Percentiles rank a stretch among this genome's conserved stretches.
These are phyloP conservation scores for Obelidium mucronatum DNA, from an alignment of 192 early-diverging fungal species.

Conservation along the genomic window DNA sequence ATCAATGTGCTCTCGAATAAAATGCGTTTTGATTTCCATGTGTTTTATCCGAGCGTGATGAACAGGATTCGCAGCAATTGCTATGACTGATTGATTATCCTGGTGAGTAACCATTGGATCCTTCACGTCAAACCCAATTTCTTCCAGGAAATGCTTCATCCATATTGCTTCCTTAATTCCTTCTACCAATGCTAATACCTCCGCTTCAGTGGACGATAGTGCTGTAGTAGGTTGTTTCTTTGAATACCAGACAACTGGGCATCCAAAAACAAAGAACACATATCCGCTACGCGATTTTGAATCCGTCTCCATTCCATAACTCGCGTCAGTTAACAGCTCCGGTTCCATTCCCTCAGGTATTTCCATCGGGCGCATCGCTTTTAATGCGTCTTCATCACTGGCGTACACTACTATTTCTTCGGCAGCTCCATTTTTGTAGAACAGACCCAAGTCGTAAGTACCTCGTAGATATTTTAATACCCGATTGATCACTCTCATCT, in stretches of 20 bases:
- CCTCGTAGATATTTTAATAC: neutral
- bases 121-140: conserved; percentile 1
- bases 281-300: conserved; percentile 21
- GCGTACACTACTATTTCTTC: neutral
- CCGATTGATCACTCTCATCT: neutral
- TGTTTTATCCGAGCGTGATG: conserved; percentile 47
- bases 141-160: conserved; percentile 7
- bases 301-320: conserved; percentile 20
- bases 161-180: conserved; percentile 22
- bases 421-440: neutral
- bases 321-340: conserved; percentile 5
- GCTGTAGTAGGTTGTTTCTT: conserved; percentile 30
- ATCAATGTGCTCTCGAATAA: conserved; percentile 42
- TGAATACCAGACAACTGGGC: neutral
- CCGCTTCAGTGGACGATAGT: conserved; percentile 38
- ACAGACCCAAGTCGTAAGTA: neutral
- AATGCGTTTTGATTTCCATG: conserved; percentile 40
- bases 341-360: neutral
- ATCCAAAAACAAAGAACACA: conserved; percentile 16
- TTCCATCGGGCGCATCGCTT: neutral
- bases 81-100: conserved; percentile 21
- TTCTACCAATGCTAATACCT: conserved; percentile 27
- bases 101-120: neutral
- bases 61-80: conserved; percentile 36
- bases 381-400: neutral